A percentile compares a stretch with the other conserved stretches of the same genome.
Conservation (phyloP, 768 basidiomycete species). For the Agaricus subrufescens region DNA sequence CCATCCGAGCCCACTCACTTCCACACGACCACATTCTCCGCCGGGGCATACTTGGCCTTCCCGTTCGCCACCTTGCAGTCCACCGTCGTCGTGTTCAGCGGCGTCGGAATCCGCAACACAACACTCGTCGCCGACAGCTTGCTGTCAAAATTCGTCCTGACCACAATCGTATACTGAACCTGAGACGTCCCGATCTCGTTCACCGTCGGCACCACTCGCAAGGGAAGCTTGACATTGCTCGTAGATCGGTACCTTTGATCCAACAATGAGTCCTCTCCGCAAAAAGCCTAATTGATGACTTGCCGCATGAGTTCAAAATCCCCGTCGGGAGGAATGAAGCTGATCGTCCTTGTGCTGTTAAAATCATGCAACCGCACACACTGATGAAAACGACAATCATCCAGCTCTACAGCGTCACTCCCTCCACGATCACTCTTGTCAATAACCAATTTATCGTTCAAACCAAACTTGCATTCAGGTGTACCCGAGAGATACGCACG, state of each 20-base stretch:
- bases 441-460: conserved; percentile 97
- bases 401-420: conserved; percentile 86
- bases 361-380: conserved; percentile 95
- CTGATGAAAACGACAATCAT: conserved; percentile 98
- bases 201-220: conserved; percentile 85
- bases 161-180: conserved; percentile 85
- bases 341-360: conserved; percentile 89
- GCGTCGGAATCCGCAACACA: conserved; percentile 92
- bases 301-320: conserved; percentile 98
- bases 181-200: conserved; percentile 89
- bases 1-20: conserved; percentile 59
- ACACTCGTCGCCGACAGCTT: conserved; percentile 94
- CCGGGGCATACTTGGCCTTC: conserved; percentile 96
- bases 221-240: conserved; percentile 91
- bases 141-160: conserved; percentile 85
- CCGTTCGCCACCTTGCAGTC: conserved; percentile 90
- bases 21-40: conserved; percentile 95
- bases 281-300: not conserved
- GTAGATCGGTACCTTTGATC: conserved; percentile 84
- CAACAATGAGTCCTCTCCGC: not conserved
- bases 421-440: conserved; percentile 73
- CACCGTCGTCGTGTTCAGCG: conserved; percentile 87
- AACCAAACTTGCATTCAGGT: conserved; percentile 97
- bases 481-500: conserved; percentile 94
- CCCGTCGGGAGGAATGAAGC: conserved; percentile 96